Base-by-base conservation (phyloP, 2,329 filamentous ascomycete genomes). In the Cordyceps sp. region DNA sequence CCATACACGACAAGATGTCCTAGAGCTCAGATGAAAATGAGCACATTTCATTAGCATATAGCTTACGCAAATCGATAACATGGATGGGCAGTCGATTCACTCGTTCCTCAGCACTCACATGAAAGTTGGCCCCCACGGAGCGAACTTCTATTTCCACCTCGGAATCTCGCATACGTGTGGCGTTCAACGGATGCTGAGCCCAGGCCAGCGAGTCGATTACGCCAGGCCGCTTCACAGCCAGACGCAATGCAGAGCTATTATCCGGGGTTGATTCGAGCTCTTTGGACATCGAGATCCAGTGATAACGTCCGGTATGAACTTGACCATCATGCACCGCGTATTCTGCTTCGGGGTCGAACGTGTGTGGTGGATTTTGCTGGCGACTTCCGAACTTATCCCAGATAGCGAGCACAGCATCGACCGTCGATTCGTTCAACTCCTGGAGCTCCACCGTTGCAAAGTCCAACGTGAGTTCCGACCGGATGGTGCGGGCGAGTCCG, bases 1-100 rank as follows among this genome's bases (percentile, higher is more conserved):
- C 32, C 33, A 36, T 32, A 13, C 33, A 28, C 9, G 37, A 18
- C 15, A 41, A 14, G 6, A 43, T 23, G 14, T 43, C 40, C 33
- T 42, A 31, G 1, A 4, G 17, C 4, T 9, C 14, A 15, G 12
- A n/a, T n/a, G n/a, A n/a, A n/a, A n/a, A n/a, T n/a, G n/a, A n/a
- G n/a, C n/a, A n/a, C n/a, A n/a, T n/a, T n/a, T n/a, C n/a, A n/a
- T n/a, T n/a, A n/a, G n/a, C n/a, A n/a, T n/a, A n/a, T n/a, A n/a
- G n/a, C n/a, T n/a, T n/a, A n/a, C n/a, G n/a, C n/a, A n/a, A n/a
- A n/a, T n/a, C n/a, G n/a, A n/a, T n/a, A n/a, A n/a, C n/a, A n/a
- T n/a, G n/a, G n/a, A n/a, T n/a, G n/a, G n/a, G n/a, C n/a, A n/a
- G n/a, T n/a, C n/a, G n/a, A n/a, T n/a, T n/a, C n/a, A n/a, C n/a